Conservation (phyloP, 805 yeast genomes). For the Kodamaea sagamina region DNA sequence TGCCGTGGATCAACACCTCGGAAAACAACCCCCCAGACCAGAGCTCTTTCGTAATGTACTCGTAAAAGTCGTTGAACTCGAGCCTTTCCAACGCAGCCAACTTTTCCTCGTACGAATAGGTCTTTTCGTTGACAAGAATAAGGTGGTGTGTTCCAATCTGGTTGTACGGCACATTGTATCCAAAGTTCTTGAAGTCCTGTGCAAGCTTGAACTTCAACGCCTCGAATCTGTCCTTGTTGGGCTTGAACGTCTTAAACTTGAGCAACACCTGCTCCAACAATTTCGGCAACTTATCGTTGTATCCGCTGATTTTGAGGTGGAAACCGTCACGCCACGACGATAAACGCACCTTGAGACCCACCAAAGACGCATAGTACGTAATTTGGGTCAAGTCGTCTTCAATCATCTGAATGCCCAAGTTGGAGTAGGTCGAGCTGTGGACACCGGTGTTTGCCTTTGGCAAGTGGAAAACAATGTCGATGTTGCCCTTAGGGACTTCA, state of each 20-base stretch:
- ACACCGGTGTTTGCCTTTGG: conserved; percentile 67
- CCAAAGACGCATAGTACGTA: conserved; percentile 82
- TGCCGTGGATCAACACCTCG: conserved; percentile 80
- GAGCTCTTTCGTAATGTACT: conserved; percentile 47
- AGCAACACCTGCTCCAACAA: conserved; percentile 62
- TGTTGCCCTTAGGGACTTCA: conserved; percentile 82
- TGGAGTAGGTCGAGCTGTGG: conserved; percentile 55
- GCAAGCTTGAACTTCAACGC: conserved; percentile 62
- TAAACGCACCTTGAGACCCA: conserved; percentile 66
- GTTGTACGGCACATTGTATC: conserved; percentile 72
- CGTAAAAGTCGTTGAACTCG: conserved; percentile 49
- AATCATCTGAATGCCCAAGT: conserved; percentile 66
- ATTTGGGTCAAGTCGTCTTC: conserved; percentile 75
- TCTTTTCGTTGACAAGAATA: conserved; percentile 67
- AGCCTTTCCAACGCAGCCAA: conserved; percentile 46
- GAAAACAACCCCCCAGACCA: conserved; percentile 60
- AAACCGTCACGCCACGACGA: conserved; percentile 69
- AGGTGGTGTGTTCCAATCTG: conserved; percentile 69
- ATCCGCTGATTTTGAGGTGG: conserved; percentile 69
- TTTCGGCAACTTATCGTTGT: conserved; percentile 73
- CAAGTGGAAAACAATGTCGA: conserved; percentile 62
- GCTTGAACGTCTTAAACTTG: conserved; percentile 51
- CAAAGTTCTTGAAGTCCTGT: conserved; percentile 67
- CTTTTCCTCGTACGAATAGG: conserved; percentile 68
- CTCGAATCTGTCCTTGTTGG: conserved; percentile 61